Conservation (phyloP, 2,329 filamentous ascomycete genomes). For the Phyllosticta citribraziliensis region DNA sequence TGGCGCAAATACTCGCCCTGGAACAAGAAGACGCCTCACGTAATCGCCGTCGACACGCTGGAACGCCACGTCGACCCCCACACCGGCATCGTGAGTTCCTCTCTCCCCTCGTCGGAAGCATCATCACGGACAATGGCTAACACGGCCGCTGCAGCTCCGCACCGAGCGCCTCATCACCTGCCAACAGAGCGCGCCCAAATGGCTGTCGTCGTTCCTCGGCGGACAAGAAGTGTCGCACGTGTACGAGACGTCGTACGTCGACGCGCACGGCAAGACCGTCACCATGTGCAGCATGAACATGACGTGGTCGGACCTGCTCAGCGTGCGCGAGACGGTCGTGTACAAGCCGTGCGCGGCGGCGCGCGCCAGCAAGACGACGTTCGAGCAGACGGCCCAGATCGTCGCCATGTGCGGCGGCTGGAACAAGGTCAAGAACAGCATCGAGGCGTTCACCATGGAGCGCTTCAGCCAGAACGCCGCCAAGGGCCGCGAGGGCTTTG, state of each 20-base stretch:
- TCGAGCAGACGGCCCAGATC: constrained; percentile 83
- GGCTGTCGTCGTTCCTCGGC: constrained; percentile 72
- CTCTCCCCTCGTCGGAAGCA: background rate
- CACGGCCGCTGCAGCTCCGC: constrained; percentile 42
- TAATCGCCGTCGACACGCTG: constrained; percentile 89
- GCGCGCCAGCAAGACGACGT: constrained; percentile 57
- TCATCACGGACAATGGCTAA: constrained; percentile 2
- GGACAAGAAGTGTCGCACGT: constrained; percentile 75
- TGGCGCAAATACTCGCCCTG: constrained; percentile 98
- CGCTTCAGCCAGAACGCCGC: constrained; percentile 85
- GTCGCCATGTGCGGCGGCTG: constrained; percentile 92
- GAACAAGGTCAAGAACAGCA: constrained; percentile 93
- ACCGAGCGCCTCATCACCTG: constrained; percentile 61
- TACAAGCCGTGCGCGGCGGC: constrained; percentile 55
- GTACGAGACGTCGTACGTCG: constrained; percentile 92
- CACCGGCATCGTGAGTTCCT: constrained; percentile 54
- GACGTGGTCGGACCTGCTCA: constrained; percentile 83
- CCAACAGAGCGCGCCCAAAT: constrained; percentile 61
- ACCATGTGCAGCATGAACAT: constrained; percentile 96
- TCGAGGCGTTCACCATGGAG: constrained; percentile 84
- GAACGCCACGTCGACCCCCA: constrained; percentile 55
- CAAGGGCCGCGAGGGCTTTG: constrained; percentile 89
- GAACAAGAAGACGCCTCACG: constrained; percentile 98
- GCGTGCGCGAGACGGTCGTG: constrained; percentile 83
- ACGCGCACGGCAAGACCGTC: constrained; percentile 71